phyloP scores from a whole-genome alignment of 2,329 filamentous ascomycete species.

The Exophiala sp. region DNA sequence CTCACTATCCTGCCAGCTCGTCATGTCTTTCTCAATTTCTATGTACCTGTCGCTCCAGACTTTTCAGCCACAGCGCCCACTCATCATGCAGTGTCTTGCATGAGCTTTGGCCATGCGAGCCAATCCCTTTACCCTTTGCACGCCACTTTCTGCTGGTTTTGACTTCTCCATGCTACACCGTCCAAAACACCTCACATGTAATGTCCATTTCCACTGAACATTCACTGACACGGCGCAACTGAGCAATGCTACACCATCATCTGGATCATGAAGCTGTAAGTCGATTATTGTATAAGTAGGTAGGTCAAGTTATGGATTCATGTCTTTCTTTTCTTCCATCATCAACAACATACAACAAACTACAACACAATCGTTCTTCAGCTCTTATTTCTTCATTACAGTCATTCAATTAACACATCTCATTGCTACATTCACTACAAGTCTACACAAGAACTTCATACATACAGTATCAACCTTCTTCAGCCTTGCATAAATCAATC shows the following conservation, averaged over 20 bases:
- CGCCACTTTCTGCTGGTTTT: neutral
- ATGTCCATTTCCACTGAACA: neutral
- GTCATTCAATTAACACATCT: conserved; percentile 7
- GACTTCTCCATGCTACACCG: neutral
- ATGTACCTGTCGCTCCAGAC: too few relatives aligned
- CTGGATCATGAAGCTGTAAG: neutral
- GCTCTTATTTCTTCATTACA: conserved; percentile 10
- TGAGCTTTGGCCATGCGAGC: conserved; percentile 5
- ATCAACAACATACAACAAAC: conserved; percentile 4
- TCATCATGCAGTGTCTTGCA: neutral
- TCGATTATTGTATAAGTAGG: conserved; percentile 15
- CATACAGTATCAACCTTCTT: neutral
- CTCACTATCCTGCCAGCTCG: too few relatives aligned
- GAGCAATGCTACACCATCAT: conserved; percentile 9
- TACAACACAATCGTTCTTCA: conserved; percentile 4
- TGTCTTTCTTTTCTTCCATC: conserved; percentile 5
- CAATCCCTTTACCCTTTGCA: conserved; percentile 3
- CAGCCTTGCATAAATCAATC: neutral
- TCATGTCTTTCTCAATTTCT: too few relatives aligned
- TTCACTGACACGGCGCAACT: neutral
- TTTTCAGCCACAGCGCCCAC: neutral
- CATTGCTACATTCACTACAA: conserved; percentile 6
- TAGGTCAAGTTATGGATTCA: neutral
- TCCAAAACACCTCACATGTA: neutral
- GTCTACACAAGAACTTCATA: neutral